Base-by-base conservation (phyloP, 176 grass and related monocot genomes). In the barley (Hordeum vulgare) region DNA sequence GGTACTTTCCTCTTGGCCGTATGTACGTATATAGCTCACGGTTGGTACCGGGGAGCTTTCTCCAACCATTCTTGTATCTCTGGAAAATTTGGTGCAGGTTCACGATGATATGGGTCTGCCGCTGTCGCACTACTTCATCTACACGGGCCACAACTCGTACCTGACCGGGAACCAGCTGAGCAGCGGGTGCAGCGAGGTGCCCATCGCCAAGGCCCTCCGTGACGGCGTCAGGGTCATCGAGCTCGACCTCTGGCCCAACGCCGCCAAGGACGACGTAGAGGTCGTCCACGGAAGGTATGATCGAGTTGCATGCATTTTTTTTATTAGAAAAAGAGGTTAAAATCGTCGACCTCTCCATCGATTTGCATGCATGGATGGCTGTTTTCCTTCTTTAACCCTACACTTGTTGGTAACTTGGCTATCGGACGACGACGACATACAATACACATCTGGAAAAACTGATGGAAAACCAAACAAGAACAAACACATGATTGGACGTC, bases 111-210 rank as follows among this genome's bases (percentile, higher is more conserved):
- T 93, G 93, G 27, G 20, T 1, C 34, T 54, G 7, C 90, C 96
- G 6, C 76, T 98, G 54, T 93, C 96, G 3, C 91, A 91, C 78
- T 98, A 98, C 86, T 98, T 92, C 91, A 93, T 95, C 87, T 98
- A 90, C 88, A 98, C 96, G 4, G 91, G 96, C 25, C 96, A 98
- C 80, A 98, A 98, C 80, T 98, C 96, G 13, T 95, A 98, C 80
- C 80, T 98, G 51, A 93, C 89, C 12, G 96, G 96, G 25, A 98
- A 98, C 81, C 96, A 95, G 83, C 85, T 93, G 35, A 93, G 84
- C 28, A 98, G 96, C 20, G 87, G 88, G 0, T 93, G 87, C 89
- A 98, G 96, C 83, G 96, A 90, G 67, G 78, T 49, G 27, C 96
- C 96, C 36, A 93, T 98, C 66, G 78, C 87, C 28, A 85, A 90